Evolutionary conservation across 2,329 filamentous ascomycete genomes (phyloP).

Genomic region (Coniochaeta ligniaria): DNA sequence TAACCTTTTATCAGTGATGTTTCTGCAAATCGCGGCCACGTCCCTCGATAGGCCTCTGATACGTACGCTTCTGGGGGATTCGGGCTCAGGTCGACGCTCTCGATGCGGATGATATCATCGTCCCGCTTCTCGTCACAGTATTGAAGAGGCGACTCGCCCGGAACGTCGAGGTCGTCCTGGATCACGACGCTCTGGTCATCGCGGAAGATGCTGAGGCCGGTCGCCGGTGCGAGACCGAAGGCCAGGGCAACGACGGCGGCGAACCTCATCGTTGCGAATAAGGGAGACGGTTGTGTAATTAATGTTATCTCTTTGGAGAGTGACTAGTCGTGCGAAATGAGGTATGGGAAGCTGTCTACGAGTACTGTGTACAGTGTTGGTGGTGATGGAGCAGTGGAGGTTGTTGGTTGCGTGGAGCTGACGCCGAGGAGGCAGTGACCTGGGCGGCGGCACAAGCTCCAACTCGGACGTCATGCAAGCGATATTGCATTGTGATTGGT

Average conservation of each 20-base stretch:
- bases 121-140: constrained; percentile 64
- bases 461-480: neutral
- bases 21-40: neutral
- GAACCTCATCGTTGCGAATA: constrained; percentile 30
- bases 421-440: neutral
- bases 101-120: constrained; percentile 66
- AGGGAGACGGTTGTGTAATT: neutral
- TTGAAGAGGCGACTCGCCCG: constrained; percentile 77
- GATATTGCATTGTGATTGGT: neutral
- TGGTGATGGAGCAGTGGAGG: neutral
- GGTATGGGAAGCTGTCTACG: neutral
- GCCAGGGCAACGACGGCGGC: constrained; percentile 33
- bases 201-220: constrained; percentile 38
- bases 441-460: neutral
- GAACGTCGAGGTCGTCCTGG: constrained; percentile 55
- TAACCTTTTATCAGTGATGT: constrained; percentile 4
- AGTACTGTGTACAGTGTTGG: neutral
- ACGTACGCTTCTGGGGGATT: constrained; percentile 85
- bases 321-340: neutral
- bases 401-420: neutral
- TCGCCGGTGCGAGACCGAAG: constrained; percentile 38
- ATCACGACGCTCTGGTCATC: constrained; percentile 37
- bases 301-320: neutral
- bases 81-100: constrained; percentile 71
- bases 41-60: neutral